phyloP scores from a whole-genome alignment of 129 eudicot genomes.

The Saussurea involucrata region DNA sequence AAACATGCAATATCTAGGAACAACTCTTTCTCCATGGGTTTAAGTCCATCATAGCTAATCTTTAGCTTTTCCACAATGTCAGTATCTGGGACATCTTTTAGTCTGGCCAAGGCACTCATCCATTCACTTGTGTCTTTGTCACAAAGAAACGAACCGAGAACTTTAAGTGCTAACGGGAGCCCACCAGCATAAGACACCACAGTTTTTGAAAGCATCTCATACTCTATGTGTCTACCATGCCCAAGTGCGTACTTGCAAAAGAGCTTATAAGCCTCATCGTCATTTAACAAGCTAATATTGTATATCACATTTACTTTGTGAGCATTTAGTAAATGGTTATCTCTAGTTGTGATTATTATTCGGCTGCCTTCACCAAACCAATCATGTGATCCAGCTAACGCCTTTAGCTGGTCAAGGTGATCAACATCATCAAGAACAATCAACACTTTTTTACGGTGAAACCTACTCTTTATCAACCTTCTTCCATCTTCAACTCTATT shows the following conservation, averaged over 20 bases:
- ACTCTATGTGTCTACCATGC: background rate
- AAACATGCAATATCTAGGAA: constrained; percentile 11
- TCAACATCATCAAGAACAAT: background rate
- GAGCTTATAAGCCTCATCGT: background rate
- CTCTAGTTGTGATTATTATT: background rate
- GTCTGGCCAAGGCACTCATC: background rate
- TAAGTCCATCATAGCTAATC: constrained; percentile 5
- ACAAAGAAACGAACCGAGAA: background rate
- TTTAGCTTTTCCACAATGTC: constrained; percentile 5
- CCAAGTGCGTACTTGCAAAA: background rate
- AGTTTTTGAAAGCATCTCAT: background rate
- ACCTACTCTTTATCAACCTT: background rate
- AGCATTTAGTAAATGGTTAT: background rate
- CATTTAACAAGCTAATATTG: background rate
- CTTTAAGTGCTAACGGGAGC: constrained; percentile 14
- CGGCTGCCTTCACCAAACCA: background rate
- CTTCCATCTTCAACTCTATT: background rate
- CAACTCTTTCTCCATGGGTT: background rate
- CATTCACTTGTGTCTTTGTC: background rate
- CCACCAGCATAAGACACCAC: constrained; percentile 8
- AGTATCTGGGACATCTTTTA: background rate
- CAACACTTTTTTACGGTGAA: background rate
- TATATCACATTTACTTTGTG: background rate
- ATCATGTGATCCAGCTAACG: background rate
- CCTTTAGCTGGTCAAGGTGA: background rate